Conservation (phyloP, 2,329 filamentous ascomycete species). For the Penicillium paneum region DNA sequence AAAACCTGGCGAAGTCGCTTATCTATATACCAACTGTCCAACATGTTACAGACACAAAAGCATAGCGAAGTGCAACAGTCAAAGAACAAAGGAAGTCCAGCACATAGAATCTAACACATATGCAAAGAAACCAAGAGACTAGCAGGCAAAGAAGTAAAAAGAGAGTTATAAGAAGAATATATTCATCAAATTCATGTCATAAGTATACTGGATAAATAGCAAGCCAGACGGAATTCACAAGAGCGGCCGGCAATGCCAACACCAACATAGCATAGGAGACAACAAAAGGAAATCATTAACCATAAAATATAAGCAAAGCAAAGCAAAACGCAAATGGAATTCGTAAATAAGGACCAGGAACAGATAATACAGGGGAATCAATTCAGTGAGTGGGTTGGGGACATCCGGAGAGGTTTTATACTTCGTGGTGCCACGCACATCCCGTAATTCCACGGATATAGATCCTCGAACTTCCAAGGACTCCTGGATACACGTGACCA, state of each 20-base stretch:
- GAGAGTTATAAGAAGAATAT: neutral
- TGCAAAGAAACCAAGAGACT: neutral
- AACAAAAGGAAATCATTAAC: slow-evolving; percentile 26
- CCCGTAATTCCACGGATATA: neutral
- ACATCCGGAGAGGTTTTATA: neutral
- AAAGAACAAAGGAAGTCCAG: neutral
- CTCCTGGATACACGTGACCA: neutral
- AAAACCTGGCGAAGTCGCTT: neutral
- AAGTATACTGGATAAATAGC: slow-evolving; percentile 7
- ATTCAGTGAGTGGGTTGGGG: slow-evolving; percentile 7
- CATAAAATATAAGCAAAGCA: slow-evolving; percentile 3
- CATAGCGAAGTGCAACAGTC: neutral
- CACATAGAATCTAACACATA: neutral
- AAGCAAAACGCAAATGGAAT: slow-evolving; percentile 16
- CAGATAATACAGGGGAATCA: slow-evolving; percentile 39
- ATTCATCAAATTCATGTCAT: slow-evolving; percentile 18
- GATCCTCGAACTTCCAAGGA: neutral
- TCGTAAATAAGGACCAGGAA: slow-evolving; percentile 20
- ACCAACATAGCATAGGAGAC: slow-evolving; percentile 18
- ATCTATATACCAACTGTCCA: neutral
- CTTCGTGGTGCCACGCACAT: neutral
- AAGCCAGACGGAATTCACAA: slow-evolving; percentile 5
- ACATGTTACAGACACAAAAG: neutral
- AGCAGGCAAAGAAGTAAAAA: neutral
- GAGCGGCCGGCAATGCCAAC: slow-evolving; percentile 5